These are phyloP conservation scores for Vitis hybrid DNA, from an alignment of 177 flowering plant species.

Conservation along the genomic window DNA sequence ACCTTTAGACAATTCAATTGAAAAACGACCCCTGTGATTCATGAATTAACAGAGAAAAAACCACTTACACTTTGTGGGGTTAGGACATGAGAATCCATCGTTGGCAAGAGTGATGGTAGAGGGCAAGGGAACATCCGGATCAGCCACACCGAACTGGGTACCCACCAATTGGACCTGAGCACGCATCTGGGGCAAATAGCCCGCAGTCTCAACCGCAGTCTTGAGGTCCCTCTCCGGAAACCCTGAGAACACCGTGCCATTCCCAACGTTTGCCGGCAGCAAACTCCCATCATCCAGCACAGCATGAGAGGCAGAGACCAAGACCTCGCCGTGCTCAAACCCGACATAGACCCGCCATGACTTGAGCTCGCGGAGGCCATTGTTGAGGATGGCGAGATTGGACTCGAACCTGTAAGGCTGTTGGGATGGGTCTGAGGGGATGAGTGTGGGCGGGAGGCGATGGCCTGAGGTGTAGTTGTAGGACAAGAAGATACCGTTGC, in stretches of 20 bases:
- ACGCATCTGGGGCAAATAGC: conserved; percentile 46
- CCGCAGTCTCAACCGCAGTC: conserved; percentile 69
- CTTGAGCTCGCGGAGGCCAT: conserved; percentile 47
- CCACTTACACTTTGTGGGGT: conserved; percentile 21
- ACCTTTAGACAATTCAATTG: too few relatives aligned
- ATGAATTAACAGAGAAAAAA: conserved; percentile 2
- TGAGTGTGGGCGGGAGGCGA: conserved; percentile 18
- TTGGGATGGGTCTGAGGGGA: conserved; percentile 10
- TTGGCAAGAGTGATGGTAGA: conserved; percentile 45
- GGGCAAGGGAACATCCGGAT: conserved; percentile 52
- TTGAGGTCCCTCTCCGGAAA: conserved; percentile 47
- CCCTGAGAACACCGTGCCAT: conserved; percentile 52
- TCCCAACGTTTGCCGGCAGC: conserved; percentile 45
- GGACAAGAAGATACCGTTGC: conserved; percentile 59
- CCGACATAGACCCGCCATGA: conserved; percentile 62
- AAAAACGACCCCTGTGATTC: too few relatives aligned
- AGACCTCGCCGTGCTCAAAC: conserved; percentile 49
- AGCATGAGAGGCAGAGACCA: conserved; percentile 56
- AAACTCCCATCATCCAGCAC: conserved; percentile 44
- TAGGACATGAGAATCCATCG: conserved; percentile 56
- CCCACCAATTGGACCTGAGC: conserved; percentile 46
- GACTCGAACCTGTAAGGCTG: conserved; percentile 66
- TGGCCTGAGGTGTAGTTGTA: conserved; percentile 32
- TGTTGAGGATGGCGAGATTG: conserved; percentile 45
- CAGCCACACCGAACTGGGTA: conserved; percentile 57